Conservation (phyloP, 1,284 basidiomycete species). For the Trametes hirsuta region DNA sequence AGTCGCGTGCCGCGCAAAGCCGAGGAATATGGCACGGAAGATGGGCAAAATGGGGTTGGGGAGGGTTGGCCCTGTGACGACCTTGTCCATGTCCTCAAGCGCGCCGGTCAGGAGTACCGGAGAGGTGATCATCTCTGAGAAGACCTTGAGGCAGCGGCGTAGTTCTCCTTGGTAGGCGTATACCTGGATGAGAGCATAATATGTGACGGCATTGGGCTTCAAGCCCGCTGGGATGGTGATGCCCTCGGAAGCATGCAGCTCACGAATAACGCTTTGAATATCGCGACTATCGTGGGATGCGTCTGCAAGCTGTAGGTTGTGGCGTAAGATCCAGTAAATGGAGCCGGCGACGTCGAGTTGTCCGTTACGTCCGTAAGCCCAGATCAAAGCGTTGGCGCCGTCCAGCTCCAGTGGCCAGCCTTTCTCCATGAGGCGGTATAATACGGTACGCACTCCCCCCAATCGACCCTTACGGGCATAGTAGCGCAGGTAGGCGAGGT, state of each 20-base stretch:
- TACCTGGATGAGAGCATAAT: conserved; percentile 67
- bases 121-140: conserved; percentile 72
- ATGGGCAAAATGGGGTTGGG: conserved; percentile 38
- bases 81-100: conserved; percentile 3
- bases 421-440: conserved; percentile 54
- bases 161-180: conserved; percentile 76
- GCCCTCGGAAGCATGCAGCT: conserved; percentile 43
- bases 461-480: conserved; percentile 52
- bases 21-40: conserved; percentile 77
- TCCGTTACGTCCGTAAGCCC: conserved; percentile 60
- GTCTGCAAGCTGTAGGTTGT: conserved; percentile 44
- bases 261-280: conserved; percentile 38
- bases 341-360: conserved; percentile 57
- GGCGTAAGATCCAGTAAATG: conserved; percentile 66
- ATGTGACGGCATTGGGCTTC: conserved; percentile 67
- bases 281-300: conserved; percentile 33
- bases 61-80: conserved; percentile 1
- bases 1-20: conserved; percentile 65
- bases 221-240: conserved; percentile 49
- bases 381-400: conserved; percentile 67
- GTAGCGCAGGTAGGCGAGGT: conserved; percentile 61
- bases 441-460: conserved; percentile 54
- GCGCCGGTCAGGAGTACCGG: conserved; percentile 35
- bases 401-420: conserved; percentile 59
- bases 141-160: conserved; percentile 55